Evolutionary conservation across 164 flowering plant genomes (phyloP), one percentile per base, ranked within the genome.

Genomic region (Litsea cubeba): DNA sequence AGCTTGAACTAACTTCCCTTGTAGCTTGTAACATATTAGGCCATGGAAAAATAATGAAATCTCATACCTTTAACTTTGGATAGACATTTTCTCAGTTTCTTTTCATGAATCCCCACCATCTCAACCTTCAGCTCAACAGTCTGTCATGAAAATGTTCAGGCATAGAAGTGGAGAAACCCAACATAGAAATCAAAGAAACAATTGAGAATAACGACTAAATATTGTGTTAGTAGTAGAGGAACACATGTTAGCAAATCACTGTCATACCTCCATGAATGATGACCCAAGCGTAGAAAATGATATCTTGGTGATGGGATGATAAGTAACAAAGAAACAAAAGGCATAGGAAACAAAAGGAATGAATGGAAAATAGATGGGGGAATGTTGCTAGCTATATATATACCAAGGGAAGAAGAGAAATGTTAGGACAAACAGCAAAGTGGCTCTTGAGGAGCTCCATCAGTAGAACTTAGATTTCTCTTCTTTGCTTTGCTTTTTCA

Each of bases 31-130:
- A 40, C 46, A 40, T 40, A 40, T 40, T 40, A 8, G 1, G 11
- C 46, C 46, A 40, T 40, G 46, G 46, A 40, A 40, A 40, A 40
- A 24, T 26, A 25, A 35, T 0, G 2, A 64, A 25, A 17, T 57
- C 3, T 40, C 68, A 54, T 73, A 88, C 91, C 91, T 72, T 71
- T 87, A 22, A 88, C 77, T 73, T 88, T 88, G n/a, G 88, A 85
- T 1, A 88, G 76, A 76, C 88, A 82, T 82, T 85, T 88, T 72
- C 92, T 76, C 12, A 88, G 79, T 79, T 87, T 84, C 75, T 82
- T 88, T 74, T 88, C 90, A 64, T 87, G 88, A 67, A 88, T 81
- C 18, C 87, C 88, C 4, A 82, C 90, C 90, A 88, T 88, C 83
- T 88, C 92, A 75, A 88, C 89, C 81, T 88, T 88, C 81, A 88